Percentiles rank a stretch among this genome's conserved stretches.
Evolutionary conservation across 108 stramenopile genomes (phyloP).

Genomic region (Skeletonema costatum): DNA sequence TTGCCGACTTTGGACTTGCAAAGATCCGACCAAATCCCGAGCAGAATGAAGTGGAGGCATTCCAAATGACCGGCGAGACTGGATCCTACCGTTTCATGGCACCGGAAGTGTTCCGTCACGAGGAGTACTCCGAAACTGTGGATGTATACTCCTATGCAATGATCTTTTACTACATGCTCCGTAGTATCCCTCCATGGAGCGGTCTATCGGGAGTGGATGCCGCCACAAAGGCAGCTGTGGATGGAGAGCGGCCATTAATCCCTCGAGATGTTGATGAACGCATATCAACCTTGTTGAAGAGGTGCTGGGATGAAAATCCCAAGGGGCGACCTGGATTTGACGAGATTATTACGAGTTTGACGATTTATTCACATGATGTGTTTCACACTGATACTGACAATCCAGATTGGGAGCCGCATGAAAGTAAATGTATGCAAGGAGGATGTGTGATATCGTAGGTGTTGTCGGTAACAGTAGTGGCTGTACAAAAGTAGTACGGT

Average conservation of each 20-base stretch:
- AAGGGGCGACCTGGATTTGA: constrained; percentile 71
- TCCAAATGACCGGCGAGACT: constrained; percentile 86
- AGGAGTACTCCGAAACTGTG: constrained; percentile 88
- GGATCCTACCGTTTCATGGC: constrained; percentile 92
- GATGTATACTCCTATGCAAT: constrained; percentile 92
- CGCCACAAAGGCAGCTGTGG: constrained; percentile 68
- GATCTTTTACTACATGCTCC: constrained; percentile 86
- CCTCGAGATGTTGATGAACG: constrained; percentile 72
- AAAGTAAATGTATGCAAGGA: constrained; percentile 6
- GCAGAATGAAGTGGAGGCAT: constrained; percentile 60
- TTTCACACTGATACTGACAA: constrained; percentile 33
- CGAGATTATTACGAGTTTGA: constrained; percentile 58
- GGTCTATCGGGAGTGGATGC: constrained; percentile 70
- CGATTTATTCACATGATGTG: constrained; percentile 56
- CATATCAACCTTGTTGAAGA: constrained; percentile 63
- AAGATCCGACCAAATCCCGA: constrained; percentile 82
- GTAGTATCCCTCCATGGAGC: constrained; percentile 81
- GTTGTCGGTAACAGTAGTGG: background rate
- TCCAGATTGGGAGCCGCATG: background rate
- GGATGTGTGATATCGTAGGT: constrained; percentile 35
- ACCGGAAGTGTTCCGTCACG: constrained; percentile 85
- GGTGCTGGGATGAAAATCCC: constrained; percentile 87
- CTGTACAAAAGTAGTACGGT: background rate
- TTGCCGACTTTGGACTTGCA: constrained; percentile 96
- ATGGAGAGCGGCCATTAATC: constrained; percentile 81